These are phyloP conservation scores for Candida koratica DNA, from an alignment of 805 yeast genomes.

Conservation along the genomic window DNA sequence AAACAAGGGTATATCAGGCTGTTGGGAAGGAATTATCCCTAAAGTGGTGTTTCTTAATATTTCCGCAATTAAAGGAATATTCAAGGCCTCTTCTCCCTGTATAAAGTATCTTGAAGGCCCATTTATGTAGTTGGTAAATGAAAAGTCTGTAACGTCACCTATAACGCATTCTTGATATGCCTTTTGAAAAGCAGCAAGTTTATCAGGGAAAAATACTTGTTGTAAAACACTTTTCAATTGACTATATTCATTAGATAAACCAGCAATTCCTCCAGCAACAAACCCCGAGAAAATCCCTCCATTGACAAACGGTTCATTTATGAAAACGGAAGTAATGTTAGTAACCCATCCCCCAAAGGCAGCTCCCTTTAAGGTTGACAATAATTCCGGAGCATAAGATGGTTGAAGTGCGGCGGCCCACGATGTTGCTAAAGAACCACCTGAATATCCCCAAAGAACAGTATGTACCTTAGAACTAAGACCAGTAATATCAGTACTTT, in stretches of 20 bases:
- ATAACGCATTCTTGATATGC: constrained; percentile 11
- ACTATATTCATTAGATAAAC: constrained; percentile 30
- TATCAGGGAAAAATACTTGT: constrained; percentile 6
- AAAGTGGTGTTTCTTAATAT: constrained; percentile 12
- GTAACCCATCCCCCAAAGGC: constrained; percentile 36
- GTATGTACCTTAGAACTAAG: constrained; percentile 17
- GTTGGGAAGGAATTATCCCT: constrained; percentile 11
- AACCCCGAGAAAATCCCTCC: constrained; percentile 28
- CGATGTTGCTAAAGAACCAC: constrained; percentile 35
- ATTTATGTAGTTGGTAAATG: constrained; percentile 10
- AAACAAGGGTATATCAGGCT: constrained; percentile 23
- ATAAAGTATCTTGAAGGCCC: constrained; percentile 11
- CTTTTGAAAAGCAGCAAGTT: constrained; percentile 8
- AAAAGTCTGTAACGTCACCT: constrained; percentile 7
- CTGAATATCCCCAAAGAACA: constrained; percentile 35
- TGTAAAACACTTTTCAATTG: constrained; percentile 6
- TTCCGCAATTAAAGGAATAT: constrained; percentile 4
- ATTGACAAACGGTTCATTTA: constrained; percentile 15
- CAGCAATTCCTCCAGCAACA: constrained; percentile 25
- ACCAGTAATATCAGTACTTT: constrained; percentile 17
- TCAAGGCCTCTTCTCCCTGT: constrained; percentile 11
- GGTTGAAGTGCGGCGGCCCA: constrained; percentile 39
- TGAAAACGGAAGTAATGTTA: constrained; percentile 26
- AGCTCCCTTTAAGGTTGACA: constrained; percentile 23
- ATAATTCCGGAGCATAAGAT: constrained; percentile 31